phyloP scores from a whole-genome alignment of 2,329 filamentous ascomycete genomes.

The Alternaria ethzedia region DNA sequence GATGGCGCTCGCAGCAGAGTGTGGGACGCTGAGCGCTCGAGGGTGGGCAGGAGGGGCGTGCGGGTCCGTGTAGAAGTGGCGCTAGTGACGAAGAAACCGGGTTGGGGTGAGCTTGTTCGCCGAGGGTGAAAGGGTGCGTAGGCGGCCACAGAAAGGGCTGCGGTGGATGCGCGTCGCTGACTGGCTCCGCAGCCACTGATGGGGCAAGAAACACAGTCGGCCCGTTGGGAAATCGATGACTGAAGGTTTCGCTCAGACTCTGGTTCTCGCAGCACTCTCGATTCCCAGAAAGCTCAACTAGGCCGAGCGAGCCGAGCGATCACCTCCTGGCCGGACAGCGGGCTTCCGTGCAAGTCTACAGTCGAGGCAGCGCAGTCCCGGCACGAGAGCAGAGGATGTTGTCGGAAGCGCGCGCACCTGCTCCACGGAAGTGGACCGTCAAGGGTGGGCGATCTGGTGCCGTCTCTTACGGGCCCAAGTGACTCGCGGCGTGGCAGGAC shows the following conservation, averaged over 20 bases:
- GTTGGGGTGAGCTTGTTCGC: constrained; percentile 26
- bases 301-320: constrained; percentile 46
- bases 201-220: constrained; percentile 34
- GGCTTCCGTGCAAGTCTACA: constrained; percentile 29
- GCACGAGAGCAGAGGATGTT: not conserved
- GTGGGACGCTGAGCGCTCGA: constrained; percentile 27
- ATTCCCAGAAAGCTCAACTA: constrained; percentile 33
- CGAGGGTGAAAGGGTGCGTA: constrained; percentile 26
- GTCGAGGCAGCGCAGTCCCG: constrained; percentile 3
- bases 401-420: constrained; percentile 11
- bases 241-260: constrained; percentile 27
- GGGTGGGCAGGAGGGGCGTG: constrained; percentile 23
- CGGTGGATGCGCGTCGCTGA: constrained; percentile 21
- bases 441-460: constrained; percentile 21
- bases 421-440: constrained; percentile 7
- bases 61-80: constrained; percentile 23
- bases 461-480: constrained; percentile 21
- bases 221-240: constrained; percentile 38
- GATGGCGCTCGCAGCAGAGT: constrained; percentile 31
- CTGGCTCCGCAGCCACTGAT: constrained; percentile 15
- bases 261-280: constrained; percentile 32
- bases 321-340: constrained; percentile 43
- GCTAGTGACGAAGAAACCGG: constrained; percentile 21
- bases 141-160: constrained; percentile 23
- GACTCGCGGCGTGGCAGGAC: constrained; percentile 21